These are phyloP conservation scores for Pythium phragmiticola DNA, from an alignment of 352 stramenopile genomes.

Conservation along the genomic window DNA sequence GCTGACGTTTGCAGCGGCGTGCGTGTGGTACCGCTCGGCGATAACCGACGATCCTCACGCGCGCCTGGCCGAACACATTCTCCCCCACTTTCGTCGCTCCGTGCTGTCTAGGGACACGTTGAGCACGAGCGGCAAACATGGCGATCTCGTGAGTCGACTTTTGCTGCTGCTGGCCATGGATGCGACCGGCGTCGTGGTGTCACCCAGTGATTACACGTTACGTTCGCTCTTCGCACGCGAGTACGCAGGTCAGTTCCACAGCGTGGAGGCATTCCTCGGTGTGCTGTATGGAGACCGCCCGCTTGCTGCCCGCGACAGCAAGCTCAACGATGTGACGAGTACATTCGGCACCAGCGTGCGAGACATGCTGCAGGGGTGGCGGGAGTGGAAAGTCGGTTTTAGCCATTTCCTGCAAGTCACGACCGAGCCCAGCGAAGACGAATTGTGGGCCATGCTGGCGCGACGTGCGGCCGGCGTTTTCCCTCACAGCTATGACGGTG, in stretches of 20 bases:
- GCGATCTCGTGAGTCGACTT: slow-evolving; percentile 6
- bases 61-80: neutral
- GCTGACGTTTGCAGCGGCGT: slow-evolving; percentile 28
- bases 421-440: slow-evolving; percentile 15
- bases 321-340: neutral
- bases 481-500: neutral
- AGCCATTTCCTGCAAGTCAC: slow-evolving; percentile 33
- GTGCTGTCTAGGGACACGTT: slow-evolving; percentile 1
- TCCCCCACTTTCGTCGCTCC: slow-evolving; percentile 1
- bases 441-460: slow-evolving; percentile 32
- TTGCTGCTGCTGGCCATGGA: slow-evolving; percentile 22
- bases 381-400: slow-evolving; percentile 28
- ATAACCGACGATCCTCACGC: neutral
- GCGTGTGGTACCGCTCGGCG: slow-evolving; percentile 20
- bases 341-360: neutral
- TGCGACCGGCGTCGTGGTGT: neutral
- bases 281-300: neutral
- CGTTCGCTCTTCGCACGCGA: too few species aligned
- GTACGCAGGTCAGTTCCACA: slow-evolving; percentile 10
- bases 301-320: neutral
- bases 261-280: slow-evolving; percentile 6
- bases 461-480: slow-evolving; percentile 27
- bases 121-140: neutral
- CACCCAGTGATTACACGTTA: neutral
- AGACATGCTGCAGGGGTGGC: neutral